Evolutionary conservation across 1,284 basidiomycete species (phyloP).

Genomic region (Fomitopsis palustris): DNA sequence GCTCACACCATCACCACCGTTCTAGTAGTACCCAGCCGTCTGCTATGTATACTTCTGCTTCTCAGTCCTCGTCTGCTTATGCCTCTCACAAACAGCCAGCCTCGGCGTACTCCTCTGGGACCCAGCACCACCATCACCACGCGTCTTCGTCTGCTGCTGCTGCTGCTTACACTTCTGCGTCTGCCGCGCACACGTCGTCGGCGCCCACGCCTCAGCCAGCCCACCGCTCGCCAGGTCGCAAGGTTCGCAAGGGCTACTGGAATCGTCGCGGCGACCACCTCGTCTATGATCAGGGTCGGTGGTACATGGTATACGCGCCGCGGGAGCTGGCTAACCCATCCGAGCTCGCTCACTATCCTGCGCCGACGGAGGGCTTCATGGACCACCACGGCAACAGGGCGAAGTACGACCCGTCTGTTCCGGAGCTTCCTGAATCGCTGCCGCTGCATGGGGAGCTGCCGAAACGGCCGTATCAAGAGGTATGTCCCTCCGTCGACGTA

Average conservation of each 20-base stretch:
- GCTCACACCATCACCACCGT: not conserved
- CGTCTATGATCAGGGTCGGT: slow-evolving; percentile 38
- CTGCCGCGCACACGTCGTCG: slow-evolving; percentile 24
- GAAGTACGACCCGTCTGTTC: slow-evolving; percentile 38
- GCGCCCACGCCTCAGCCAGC: not conserved
- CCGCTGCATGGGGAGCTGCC: slow-evolving; percentile 51
- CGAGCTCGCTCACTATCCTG: slow-evolving; percentile 57
- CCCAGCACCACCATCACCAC: not conserved
- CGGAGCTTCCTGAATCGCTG: slow-evolving; percentile 55
- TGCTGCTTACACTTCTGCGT: slow-evolving; percentile 13
- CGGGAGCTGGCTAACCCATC: slow-evolving; percentile 44
- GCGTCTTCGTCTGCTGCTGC: not conserved
- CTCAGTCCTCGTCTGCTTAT: not conserved
- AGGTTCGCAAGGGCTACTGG: slow-evolving; percentile 57
- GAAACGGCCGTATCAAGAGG: slow-evolving; percentile 50
- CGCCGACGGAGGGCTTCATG: slow-evolving; percentile 46
- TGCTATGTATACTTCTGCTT: not conserved
- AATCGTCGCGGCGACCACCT: slow-evolving; percentile 68
- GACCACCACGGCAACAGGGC: slow-evolving; percentile 44
- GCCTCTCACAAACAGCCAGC: not conserved
- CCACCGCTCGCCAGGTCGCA: slow-evolving; percentile 5
- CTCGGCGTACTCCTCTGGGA: not conserved
- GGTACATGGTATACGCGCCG: slow-evolving; percentile 63
- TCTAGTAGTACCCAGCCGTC: slow-evolving; percentile 1
- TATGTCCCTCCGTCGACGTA: slow-evolving; percentile 30